Conservation (phyloP, 306 rosid species). For the Dalbergia cultrata region DNA sequence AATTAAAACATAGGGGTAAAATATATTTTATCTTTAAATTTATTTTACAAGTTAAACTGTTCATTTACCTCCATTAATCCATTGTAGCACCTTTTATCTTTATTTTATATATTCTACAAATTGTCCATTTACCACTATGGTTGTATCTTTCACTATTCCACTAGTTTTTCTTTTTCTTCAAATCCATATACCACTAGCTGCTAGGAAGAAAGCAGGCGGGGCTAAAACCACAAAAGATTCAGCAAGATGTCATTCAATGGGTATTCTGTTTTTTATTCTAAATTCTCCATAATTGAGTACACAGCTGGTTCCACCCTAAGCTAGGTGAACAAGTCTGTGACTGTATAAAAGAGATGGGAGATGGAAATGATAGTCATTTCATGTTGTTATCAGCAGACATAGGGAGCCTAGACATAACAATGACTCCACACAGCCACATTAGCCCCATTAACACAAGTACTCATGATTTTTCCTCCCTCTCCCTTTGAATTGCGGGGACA, state of each 20-base stretch:
- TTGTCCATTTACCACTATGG: neutral
- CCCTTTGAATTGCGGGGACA: neutral
- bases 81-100: neutral
- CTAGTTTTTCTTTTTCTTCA: neutral
- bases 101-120: conserved; percentile 4
- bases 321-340: neutral
- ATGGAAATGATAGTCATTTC: neutral
- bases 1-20: no score
- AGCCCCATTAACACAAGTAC: no score
- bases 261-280: neutral
- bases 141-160: neutral
- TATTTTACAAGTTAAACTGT: neutral
- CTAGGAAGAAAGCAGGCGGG: neutral
- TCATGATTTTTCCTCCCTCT: neutral
- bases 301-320: conserved; percentile 25
- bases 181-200: neutral
- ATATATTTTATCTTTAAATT: no score
- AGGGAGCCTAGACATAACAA: neutral
- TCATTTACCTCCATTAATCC: neutral
- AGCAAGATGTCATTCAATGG: neutral
- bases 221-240: conserved; percentile 3
- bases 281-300: neutral
- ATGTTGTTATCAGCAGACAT: neutral
- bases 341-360: neutral
- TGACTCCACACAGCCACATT: no score